These are phyloP conservation scores for Rossbeevera mucosa DNA, from an alignment of 768 basidiomycete genomes.

Conservation along the genomic window DNA sequence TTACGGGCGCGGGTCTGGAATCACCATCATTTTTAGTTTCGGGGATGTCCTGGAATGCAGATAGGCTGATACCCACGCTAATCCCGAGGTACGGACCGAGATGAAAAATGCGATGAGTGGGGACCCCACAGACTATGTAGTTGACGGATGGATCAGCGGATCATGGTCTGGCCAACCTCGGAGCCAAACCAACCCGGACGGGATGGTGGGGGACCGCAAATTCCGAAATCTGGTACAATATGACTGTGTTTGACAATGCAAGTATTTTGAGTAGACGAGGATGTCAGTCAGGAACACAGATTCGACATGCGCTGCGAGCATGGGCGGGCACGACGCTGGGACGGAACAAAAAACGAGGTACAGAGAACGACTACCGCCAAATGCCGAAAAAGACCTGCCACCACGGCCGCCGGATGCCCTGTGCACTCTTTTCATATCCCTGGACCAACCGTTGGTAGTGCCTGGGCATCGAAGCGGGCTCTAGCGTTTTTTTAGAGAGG, in stretches of 20 bases:
- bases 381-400: constrained; percentile 81
- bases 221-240: not conserved
- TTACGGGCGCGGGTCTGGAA: no score
- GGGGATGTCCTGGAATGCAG: not conserved
- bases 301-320: not conserved
- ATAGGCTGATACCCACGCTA: not conserved
- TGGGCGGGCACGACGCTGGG: not conserved
- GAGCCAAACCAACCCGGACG: not conserved
- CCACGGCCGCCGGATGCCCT: constrained; percentile 75
- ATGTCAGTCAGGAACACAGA: not conserved
- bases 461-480: constrained; percentile 65
- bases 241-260: not conserved
- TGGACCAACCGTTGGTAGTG: constrained; percentile 73
- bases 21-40: not conserved
- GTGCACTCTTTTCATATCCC: constrained; percentile 68
- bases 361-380: constrained; percentile 40
- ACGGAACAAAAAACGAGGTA: not conserved
- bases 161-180: not conserved
- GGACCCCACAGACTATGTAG: not conserved
- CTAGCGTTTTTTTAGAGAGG: constrained; percentile 56
- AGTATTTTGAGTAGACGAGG: not conserved
- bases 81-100: not conserved
- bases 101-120: not conserved
- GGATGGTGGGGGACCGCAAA: not conserved
- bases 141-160: not conserved